phyloP scores from a whole-genome alignment of 768 basidiomycete species.

The Termitomyces sp. region DNA sequence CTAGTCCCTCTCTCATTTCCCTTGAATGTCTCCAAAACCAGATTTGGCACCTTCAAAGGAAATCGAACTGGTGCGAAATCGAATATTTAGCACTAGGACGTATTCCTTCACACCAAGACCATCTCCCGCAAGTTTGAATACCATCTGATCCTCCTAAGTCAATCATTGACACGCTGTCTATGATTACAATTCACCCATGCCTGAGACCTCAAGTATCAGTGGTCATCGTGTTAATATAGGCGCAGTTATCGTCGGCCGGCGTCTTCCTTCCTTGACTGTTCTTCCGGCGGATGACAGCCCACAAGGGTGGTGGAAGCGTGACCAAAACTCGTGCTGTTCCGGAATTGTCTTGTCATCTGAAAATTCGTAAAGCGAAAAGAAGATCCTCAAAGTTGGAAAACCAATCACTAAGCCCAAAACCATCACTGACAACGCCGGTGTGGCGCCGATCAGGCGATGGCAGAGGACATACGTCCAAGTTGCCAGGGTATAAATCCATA shows the following conservation, averaged over 20 bases:
- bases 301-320: neutral
- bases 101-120: neutral
- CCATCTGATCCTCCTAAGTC: neutral
- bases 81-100: neutral
- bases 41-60: neutral
- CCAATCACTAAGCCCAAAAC: neutral
- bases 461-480: neutral
- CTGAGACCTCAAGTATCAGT: neutral
- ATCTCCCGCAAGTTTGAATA: neutral
- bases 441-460: conserved; percentile 3
- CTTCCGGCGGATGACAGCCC: neutral
- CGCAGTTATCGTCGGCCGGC: neutral
- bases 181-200: neutral
- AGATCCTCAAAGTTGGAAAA: neutral
- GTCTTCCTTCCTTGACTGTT: neutral
- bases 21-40: neutral
- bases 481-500: conserved; percentile 1
- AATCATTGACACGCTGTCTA: neutral
- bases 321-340: neutral
- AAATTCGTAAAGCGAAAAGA: neutral
- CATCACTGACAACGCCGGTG: neutral
- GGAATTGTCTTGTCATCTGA: neutral
- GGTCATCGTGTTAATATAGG: neutral
- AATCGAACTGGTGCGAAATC: neutral
- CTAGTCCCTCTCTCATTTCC: neutral